These are phyloP conservation scores for Macrolepiota albuminosa DNA, from an alignment of 768 basidiomycete species.

Conservation along the genomic window DNA sequence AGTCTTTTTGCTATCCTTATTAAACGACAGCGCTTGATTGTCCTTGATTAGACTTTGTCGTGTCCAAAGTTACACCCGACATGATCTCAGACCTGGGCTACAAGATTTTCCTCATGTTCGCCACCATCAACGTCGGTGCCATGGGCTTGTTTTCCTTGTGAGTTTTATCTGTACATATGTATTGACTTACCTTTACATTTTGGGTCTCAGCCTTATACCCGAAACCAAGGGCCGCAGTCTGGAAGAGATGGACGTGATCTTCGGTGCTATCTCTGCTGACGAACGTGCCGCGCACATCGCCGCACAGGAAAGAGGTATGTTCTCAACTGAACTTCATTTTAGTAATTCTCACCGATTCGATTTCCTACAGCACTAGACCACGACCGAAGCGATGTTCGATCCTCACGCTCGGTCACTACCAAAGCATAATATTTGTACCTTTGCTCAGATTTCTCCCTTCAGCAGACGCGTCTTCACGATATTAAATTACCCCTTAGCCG, in stretches of 20 bases:
- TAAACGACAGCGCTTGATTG: neutral
- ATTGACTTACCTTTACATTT: neutral
- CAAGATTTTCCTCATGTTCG: conserved; percentile 79
- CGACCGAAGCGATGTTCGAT: neutral
- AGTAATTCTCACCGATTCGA: neutral
- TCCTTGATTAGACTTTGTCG: conserved; percentile 55
- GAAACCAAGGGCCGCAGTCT: conserved; percentile 57
- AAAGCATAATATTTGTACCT: neutral
- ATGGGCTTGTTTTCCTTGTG: conserved; percentile 67
- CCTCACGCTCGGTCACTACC: neutral
- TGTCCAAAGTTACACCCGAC: conserved; percentile 66
- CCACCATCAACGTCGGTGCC: conserved; percentile 63
- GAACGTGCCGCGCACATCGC: conserved; percentile 49
- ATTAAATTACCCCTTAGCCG: neutral
- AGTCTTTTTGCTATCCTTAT: conserved; percentile 17
- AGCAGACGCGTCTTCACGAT: neutral
- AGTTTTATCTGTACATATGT: conserved; percentile 8
- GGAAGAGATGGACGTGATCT: conserved; percentile 50
- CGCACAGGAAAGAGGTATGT: conserved; percentile 35
- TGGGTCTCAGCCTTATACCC: conserved; percentile 37
- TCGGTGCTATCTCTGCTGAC: conserved; percentile 52
- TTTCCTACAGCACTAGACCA: neutral
- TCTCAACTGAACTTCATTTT: neutral
- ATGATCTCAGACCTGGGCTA: conserved; percentile 59
- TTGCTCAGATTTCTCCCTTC: neutral